Percentiles rank a stretch among this genome's conserved stretches.
Conservation (phyloP, 1,284 basidiomycete species). For the Gymnopus androsaceus region DNA sequence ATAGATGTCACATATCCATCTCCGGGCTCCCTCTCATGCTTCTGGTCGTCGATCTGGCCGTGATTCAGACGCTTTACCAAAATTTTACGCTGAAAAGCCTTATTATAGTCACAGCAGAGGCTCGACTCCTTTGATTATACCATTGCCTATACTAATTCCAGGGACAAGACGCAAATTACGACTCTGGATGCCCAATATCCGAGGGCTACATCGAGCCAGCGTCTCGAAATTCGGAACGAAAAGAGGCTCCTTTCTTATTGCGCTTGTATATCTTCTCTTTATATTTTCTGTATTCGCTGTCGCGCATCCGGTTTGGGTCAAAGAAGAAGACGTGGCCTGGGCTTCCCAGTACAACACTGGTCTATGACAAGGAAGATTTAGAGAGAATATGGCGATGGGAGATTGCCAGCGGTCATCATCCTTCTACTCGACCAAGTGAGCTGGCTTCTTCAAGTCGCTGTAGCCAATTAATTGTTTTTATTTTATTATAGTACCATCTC, state of each 20-base stretch:
- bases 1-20: constrained; percentile 12
- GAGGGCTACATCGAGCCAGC: constrained; percentile 12
- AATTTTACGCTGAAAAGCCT: constrained; percentile 17
- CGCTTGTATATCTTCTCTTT: constrained; percentile 13
- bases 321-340: constrained; percentile 19
- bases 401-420: constrained; percentile 20
- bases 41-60: constrained; percentile 14
- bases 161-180: constrained; percentile 7
- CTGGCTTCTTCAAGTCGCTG: constrained; percentile 1
- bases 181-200: constrained; percentile 13
- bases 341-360: constrained; percentile 17
- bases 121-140: constrained; percentile 11
- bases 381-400: constrained; percentile 21
- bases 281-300: constrained; percentile 18
- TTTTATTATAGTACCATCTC: constrained; percentile 64
- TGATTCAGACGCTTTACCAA: constrained; percentile 14
- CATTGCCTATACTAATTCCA: constrained; percentile 13
- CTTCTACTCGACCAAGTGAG: constrained; percentile 12
- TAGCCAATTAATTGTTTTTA: constrained; percentile 1
- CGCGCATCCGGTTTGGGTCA: constrained; percentile 16
- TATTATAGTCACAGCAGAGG: constrained; percentile 3
- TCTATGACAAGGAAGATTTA: constrained; percentile 20
- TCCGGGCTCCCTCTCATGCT: constrained; percentile 11
- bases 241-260: constrained; percentile 18
- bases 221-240: constrained; percentile 14